Evolutionary conservation across 73 alveolate genomes (phyloP).

Genomic region (Tetrahymena elliotti): DNA sequence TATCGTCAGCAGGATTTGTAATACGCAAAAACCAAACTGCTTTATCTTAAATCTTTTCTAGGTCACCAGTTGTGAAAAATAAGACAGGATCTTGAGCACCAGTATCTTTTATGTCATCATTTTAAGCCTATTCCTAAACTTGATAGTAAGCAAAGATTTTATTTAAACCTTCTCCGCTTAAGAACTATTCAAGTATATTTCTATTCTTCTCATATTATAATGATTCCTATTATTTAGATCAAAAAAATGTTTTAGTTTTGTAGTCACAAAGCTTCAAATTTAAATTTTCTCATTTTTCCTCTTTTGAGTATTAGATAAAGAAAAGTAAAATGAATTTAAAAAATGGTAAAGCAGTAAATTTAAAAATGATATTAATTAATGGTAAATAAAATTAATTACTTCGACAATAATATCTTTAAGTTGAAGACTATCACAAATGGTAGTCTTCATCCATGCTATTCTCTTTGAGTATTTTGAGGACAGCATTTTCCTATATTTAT

Average conservation of each 20-base stretch:
- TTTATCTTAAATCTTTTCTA: conserved; percentile 17
- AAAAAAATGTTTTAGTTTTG: background rate
- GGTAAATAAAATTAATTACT: background rate
- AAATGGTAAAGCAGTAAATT: background rate
- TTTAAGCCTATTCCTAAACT: conserved; percentile 11
- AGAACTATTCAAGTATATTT: conserved; percentile 18
- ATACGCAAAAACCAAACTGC: conserved; percentile 35
- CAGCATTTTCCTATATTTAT: background rate
- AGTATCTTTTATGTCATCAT: conserved; percentile 38
- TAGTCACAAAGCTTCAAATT: background rate
- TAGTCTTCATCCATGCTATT: conserved; percentile 1
- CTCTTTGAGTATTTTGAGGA: background rate
- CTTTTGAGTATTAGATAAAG: background rate
- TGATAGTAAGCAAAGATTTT: conserved; percentile 23
- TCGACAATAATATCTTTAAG: background rate
- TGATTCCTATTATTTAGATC: background rate
- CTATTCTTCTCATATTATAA: background rate
- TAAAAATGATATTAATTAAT: background rate
- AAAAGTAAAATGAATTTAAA: background rate
- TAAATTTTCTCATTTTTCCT: background rate
- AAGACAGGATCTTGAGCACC: conserved; percentile 27
- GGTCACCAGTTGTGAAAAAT: conserved; percentile 17
- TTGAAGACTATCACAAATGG: background rate
- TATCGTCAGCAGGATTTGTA: conserved; percentile 28
- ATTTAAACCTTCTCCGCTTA: conserved; percentile 28